Percentiles rank a stretch among this genome's conserved stretches.
Evolutionary conservation across 2,329 filamentous ascomycete genomes (phyloP).

Genomic region (Acrocalymma vagum): DNA sequence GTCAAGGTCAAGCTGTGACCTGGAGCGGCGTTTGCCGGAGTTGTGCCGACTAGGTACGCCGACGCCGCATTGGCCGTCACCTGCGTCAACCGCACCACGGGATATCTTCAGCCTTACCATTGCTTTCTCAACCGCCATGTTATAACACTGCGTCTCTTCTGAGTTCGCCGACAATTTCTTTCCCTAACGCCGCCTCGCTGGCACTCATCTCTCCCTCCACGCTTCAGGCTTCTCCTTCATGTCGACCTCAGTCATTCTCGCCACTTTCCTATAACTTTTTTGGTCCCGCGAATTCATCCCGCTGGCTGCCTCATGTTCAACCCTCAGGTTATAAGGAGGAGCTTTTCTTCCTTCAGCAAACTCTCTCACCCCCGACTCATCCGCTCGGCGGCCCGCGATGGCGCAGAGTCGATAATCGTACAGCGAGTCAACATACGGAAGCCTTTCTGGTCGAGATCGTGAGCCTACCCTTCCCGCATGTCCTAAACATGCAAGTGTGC

Average conservation of each 20-base stretch:
- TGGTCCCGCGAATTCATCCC: constrained; percentile 10
- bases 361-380: constrained; percentile 30
- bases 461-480: too few relatives aligned
- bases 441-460: constrained; percentile 47
- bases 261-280: constrained; percentile 1
- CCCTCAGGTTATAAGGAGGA: constrained; percentile 45
- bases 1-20: constrained; percentile 21
- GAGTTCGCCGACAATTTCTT: too few relatives aligned
- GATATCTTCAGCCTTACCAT: constrained; percentile 2
- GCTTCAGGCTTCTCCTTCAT: constrained; percentile 16
- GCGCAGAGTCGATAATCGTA: constrained; percentile 38
- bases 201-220: constrained; percentile 1
- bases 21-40: constrained; percentile 27
- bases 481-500: too few relatives aligned
- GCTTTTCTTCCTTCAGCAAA: constrained; percentile 44
- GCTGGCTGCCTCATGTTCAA: constrained; percentile 45
- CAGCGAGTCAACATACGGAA: constrained; percentile 52
- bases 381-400: constrained; percentile 37
- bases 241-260: constrained; percentile 14
- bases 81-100: constrained; percentile 2
- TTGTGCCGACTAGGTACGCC: constrained; percentile 9
- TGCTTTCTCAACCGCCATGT: constrained; percentile 1
- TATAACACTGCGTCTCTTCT: constrained; percentile 2
- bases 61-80: too few relatives aligned
- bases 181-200: too few relatives aligned